Conservation (phyloP, 345 rosid genomes). For the Salix brachista region DNA sequence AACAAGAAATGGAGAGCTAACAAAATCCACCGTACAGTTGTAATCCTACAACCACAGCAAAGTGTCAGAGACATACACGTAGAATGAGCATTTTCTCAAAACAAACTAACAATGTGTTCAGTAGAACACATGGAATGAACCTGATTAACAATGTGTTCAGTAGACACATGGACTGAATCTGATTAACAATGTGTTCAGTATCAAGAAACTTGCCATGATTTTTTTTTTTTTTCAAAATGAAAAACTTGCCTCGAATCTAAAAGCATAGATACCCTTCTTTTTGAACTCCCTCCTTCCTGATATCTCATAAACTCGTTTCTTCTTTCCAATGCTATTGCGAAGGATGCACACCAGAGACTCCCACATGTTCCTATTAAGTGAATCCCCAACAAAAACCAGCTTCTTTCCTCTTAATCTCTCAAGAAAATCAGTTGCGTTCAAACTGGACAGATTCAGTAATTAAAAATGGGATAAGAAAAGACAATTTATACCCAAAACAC, state of each 20-base stretch:
- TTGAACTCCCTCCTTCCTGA: slow-evolving; percentile 71
- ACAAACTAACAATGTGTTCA: neutral
- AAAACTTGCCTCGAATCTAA: slow-evolving; percentile 68
- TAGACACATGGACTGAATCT: too few species aligned
- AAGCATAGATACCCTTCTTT: slow-evolving; percentile 78
- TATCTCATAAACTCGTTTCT: slow-evolving; percentile 68
- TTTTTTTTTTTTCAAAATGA: too few species aligned
- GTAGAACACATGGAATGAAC: too few species aligned
- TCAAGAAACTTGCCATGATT: neutral
- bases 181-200: neutral
- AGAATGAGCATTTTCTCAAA: neutral
- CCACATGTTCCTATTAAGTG: slow-evolving; percentile 91
- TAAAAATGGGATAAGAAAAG: neutral
- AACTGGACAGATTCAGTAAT: slow-evolving; percentile 32
- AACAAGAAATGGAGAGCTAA: slow-evolving; percentile 78
- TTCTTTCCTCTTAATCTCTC: slow-evolving; percentile 76
- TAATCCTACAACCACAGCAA: slow-evolving; percentile 54
- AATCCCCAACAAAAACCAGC: slow-evolving; percentile 83
- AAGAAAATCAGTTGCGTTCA: slow-evolving; percentile 79
- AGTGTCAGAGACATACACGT: slow-evolving; percentile 4
- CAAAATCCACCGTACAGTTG: slow-evolving; percentile 78
- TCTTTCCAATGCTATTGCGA: slow-evolving; percentile 50
- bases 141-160: neutral
- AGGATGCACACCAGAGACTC: slow-evolving; percentile 88
- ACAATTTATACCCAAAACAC: neutral